Evolutionary conservation across 2,329 filamentous ascomycete genomes (phyloP), one percentile per base, ranked within the genome.

Genomic region (Fusarium caatingaense): DNA sequence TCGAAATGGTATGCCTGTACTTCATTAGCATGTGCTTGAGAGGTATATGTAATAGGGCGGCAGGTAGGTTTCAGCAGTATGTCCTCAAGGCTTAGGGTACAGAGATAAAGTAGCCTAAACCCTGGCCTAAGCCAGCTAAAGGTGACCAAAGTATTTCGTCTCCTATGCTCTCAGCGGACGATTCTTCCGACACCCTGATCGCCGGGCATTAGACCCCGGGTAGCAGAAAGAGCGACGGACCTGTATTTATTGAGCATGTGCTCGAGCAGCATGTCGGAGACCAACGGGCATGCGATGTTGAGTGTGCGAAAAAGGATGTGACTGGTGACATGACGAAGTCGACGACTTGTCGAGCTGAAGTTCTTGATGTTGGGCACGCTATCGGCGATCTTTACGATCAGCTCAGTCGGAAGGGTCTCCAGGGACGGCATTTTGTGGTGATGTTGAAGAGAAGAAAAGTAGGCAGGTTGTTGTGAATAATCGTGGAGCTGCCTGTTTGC

Each of bases 1-100:
- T n/a, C 1, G 1, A 4, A n/a, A 37, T 37, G 18, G 10, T 18
- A 3, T 37, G 34, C 34, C 34, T 37, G 18, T 37, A 0, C 0
- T 7, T 12, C 10, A 12, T 37, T 0, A 37, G 34, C n/a, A 12
- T 16, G 3, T 21, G 32, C 41, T 34, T 13, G 46, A 53, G 5
- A n/a, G 3, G 15, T 3, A 58, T 8, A 0, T 5, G 15, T 2
- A n/a, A 42, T 18, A 34, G 8, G 8, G 16, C 16, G 2, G 4
- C 30, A 9, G 23, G 5, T 6, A 8, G 13, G 15, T 18, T 8
- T 16, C 30, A 32, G 15, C 16, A 16, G 30, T 0, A 16, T 5
- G 30, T 9, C 15, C 32, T 34, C 32, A 34, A 34, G 32, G 8
- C 32, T 18, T 18, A 18, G 32, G 16, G 32, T 18, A 34, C 5